These are phyloP conservation scores for Posidonia australis DNA, from an alignment of 106 monocot species.

Conservation along the genomic window DNA sequence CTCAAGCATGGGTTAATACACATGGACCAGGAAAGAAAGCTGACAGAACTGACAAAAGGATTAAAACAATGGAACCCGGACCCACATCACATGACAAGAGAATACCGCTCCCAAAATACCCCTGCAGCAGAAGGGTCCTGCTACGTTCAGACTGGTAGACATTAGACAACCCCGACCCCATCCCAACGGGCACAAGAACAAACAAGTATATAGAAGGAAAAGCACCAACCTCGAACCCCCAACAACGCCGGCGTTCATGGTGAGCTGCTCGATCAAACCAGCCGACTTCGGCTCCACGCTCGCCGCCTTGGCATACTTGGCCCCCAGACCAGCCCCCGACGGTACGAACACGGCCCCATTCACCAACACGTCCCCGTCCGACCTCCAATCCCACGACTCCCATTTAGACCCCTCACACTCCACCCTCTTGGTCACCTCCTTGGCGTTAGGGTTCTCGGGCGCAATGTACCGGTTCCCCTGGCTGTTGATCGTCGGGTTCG, in stretches of 20 bases:
- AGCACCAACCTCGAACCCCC: constrained; percentile 37
- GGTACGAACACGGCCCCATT: constrained; percentile 94
- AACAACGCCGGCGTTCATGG: constrained; percentile 60
- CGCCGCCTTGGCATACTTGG: constrained; percentile 40
- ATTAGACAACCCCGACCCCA: no score
- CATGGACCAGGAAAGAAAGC: no score
- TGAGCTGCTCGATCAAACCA: constrained; percentile 55
- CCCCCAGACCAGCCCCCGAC: constrained; percentile 51
- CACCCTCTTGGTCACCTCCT: constrained; percentile 78
- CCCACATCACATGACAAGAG: constrained; percentile 1
- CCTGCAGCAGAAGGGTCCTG: not conserved
- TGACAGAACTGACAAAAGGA: no score
- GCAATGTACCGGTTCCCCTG: constrained; percentile 68
- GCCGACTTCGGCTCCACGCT: constrained; percentile 68
- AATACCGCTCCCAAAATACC: not conserved
- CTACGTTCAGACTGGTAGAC: no score
- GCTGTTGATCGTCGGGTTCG: constrained; percentile 59
- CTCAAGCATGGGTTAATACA: no score
- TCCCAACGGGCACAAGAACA: not conserved
- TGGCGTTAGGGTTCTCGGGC: constrained; percentile 39
- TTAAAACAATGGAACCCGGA: not conserved
- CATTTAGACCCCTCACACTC: constrained; percentile 44
- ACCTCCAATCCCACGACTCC: constrained; percentile 82
- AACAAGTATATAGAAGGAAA: not conserved
- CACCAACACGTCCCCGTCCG: constrained; percentile 80